A percentile compares a stretch with the other conserved stretches of the same genome.
Evolutionary conservation across 352 stramenopile species (phyloP).

Genomic region (Globisporangium nagaii): DNA sequence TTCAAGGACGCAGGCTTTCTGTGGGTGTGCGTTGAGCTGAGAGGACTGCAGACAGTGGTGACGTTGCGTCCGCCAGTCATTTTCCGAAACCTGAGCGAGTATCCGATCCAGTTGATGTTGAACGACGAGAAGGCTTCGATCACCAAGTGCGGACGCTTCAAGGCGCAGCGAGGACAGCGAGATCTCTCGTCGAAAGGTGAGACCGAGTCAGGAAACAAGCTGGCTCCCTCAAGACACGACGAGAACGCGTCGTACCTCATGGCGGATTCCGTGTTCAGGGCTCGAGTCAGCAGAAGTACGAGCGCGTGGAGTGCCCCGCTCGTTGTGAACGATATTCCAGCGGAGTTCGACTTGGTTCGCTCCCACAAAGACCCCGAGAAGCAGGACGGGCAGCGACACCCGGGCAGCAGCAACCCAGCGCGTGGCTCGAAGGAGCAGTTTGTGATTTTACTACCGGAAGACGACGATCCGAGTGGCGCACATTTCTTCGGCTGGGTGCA

Average conservation of each 20-base stretch:
- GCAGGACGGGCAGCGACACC: not conserved
- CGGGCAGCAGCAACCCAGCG: not conserved
- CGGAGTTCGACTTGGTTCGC: constrained; percentile 51
- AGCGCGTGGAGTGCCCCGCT: constrained; percentile 25
- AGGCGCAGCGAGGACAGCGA: not conserved
- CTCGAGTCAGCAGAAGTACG: constrained; percentile 20
- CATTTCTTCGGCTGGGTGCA: constrained; percentile 32
- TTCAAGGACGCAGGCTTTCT: constrained; percentile 49
- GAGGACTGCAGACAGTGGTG: constrained; percentile 49
- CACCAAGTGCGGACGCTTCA: not conserved
- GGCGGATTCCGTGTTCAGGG: constrained; percentile 21
- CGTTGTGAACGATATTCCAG: constrained; percentile 18
- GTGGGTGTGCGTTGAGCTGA: constrained; percentile 62
- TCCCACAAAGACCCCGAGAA: constrained; percentile 14
- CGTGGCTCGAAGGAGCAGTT: constrained; percentile 17
- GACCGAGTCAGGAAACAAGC: not conserved
- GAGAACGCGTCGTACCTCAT: constrained; percentile 20
- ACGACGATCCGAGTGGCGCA: not conserved
- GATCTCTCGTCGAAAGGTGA: not conserved
- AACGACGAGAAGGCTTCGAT: constrained; percentile 13
- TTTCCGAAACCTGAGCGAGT: constrained; percentile 40
- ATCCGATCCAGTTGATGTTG: constrained; percentile 28
- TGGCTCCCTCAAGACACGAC: constrained; percentile 1
- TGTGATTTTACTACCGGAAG: constrained; percentile 11
- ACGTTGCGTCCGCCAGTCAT: constrained; percentile 42